phyloP scores from a whole-genome alignment of 768 basidiomycete genomes.

The Cantharellus cinnabarinus region DNA sequence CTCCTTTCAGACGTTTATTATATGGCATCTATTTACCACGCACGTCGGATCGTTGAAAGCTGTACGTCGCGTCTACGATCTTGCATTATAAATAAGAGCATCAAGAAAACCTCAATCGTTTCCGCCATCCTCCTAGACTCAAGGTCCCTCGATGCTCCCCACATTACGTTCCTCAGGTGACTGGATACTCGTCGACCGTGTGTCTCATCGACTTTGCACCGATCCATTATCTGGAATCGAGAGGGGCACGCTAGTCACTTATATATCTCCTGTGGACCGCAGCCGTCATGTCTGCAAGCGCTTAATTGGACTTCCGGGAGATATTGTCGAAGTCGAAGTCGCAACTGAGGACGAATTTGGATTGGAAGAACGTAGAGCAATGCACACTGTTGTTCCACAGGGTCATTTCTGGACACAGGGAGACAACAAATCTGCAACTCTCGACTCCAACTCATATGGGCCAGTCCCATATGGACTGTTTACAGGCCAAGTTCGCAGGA shows the following conservation, averaged over 20 bases:
- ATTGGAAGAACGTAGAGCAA: not conserved
- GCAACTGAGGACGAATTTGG: slow-evolving; percentile 16
- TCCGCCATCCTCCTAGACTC: slow-evolving; percentile 1
- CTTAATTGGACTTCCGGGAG: slow-evolving; percentile 75
- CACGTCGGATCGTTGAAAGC: slow-evolving; percentile 23
- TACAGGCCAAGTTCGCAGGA: slow-evolving; percentile 20
- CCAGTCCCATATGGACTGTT: slow-evolving; percentile 70
- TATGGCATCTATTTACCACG: slow-evolving; percentile 11
- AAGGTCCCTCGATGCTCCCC: slow-evolving; percentile 20
- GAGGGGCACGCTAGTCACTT: slow-evolving; percentile 51
- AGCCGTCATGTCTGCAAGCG: slow-evolving; percentile 64
- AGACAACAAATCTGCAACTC: slow-evolving; percentile 66
- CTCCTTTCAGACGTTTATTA: slow-evolving; percentile 20
- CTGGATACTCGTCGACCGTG: slow-evolving; percentile 11
- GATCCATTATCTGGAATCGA: not conserved
- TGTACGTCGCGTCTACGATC: slow-evolving; percentile 40
- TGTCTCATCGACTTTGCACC: slow-evolving; percentile 4
- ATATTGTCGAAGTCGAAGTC: slow-evolving; percentile 65
- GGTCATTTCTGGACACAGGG: slow-evolving; percentile 84
- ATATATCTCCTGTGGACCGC: slow-evolving; percentile 51
- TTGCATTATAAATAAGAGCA: slow-evolving; percentile 15
- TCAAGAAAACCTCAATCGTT: not conserved
- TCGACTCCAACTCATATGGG: slow-evolving; percentile 84
- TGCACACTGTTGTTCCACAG: slow-evolving; percentile 54
- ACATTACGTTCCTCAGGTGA: slow-evolving; percentile 16